Evolutionary conservation across 192 early-diverging fungal genomes (phyloP).

Genomic region (Podila epicladia): DNA sequence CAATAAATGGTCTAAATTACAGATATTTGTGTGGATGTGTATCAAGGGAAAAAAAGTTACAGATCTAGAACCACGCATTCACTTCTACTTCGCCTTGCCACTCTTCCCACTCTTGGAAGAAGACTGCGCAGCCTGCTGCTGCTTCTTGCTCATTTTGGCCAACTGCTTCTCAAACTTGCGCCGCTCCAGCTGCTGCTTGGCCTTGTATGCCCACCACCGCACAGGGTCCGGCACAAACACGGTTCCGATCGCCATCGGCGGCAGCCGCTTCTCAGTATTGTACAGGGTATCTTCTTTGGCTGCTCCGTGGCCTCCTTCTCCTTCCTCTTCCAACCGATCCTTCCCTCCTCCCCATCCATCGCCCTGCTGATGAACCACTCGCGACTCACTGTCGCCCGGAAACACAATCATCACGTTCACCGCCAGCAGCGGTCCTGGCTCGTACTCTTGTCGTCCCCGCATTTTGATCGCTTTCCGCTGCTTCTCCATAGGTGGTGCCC

Average conservation of each 20-base stretch:
- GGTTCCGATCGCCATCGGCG: conserved; percentile 4
- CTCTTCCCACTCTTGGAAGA: not conserved
- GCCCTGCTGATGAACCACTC: conserved; percentile 17
- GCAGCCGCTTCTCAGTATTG: conserved; percentile 14
- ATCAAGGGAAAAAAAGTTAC: too few relatives aligned
- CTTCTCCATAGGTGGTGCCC: too few relatives aligned
- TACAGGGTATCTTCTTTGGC: conserved; percentile 27
- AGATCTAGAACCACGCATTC: not conserved
- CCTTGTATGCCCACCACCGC: conserved; percentile 4
- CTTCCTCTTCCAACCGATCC: not conserved
- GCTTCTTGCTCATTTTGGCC: not conserved
- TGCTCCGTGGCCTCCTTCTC: not conserved
- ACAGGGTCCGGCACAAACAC: conserved; percentile 5
- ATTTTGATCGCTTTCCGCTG: not conserved
- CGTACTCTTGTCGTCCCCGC: conserved; percentile 26
- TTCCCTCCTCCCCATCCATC: conserved; percentile 1
- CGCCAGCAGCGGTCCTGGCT: conserved; percentile 39
- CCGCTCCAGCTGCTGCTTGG: conserved; percentile 4
- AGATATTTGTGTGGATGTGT: too few relatives aligned
- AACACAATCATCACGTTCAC: conserved; percentile 47
- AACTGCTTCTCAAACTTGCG: not conserved
- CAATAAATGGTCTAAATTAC: too few relatives aligned
- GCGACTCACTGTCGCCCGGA: conserved; percentile 20
- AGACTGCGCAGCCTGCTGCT: not conserved
- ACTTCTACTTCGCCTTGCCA: not conserved